Evolutionary conservation across 2,329 filamentous ascomycete genomes (phyloP), one percentile per base, ranked within the genome.

Genomic region (Epichloe festucae): DNA sequence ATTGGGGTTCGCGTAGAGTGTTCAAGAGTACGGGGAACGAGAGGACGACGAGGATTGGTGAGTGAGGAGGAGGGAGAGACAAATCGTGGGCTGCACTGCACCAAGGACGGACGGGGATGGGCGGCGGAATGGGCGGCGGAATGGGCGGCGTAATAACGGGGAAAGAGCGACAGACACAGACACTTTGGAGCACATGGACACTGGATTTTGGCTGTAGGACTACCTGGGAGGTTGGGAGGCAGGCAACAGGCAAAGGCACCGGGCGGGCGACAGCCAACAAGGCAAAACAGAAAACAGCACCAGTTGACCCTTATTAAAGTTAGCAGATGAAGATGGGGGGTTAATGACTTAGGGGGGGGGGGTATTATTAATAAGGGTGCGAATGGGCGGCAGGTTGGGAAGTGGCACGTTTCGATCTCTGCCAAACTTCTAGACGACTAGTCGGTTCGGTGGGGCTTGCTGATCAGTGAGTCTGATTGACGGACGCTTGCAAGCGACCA

Each of bases 141-240:
- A 52, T 49, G 50, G 38, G 48, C 21, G 42, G 36, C 46, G 43
- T 23, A 36, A 65, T 35, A 38, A 65, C 60, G 62, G 63, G 65
- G 64, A 51, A 68, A 61, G 65, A 66, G 64, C 65, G 64, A 67
- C 63, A 61, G 62, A 54, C 53, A 50, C 53, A 52, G 54, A 60
- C 56, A 57, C 31, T 31, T 11, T 31, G 34, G 45, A 48, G 41
- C 51, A 46, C 31, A 48, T 17, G 23, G 42, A 42, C 21, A 46
- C 27, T 38, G 10, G 14, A 23, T 14, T 46, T 41, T 41, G 40
- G 41, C 23, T 39, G 14, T 31, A 31, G 38, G 38, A 39, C 38
- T n/a, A 31, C 31, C 31, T 31, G 10, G 12, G 36, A 11, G 36
- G 14, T n/a, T 39, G 15, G 23, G 23, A 7, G 45, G 21, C 46